Evolutionary conservation across 805 yeast species (phyloP).

Genomic region (Monosporozyma solicola): DNA sequence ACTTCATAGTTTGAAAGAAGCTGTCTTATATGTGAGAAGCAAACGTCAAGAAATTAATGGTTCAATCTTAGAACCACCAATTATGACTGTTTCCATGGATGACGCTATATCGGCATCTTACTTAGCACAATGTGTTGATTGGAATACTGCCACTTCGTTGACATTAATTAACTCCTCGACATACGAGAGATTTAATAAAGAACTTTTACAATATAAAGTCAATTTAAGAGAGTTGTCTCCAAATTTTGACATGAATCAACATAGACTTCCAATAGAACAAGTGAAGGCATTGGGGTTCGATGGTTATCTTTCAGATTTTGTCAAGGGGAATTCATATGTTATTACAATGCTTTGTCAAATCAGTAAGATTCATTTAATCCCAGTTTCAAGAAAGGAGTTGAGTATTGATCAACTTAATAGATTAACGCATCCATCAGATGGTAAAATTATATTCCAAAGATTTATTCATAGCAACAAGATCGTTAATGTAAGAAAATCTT

Average conservation of each 20-base stretch:
- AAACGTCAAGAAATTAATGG: slow-evolving; percentile 33
- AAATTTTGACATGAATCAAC: slow-evolving; percentile 4
- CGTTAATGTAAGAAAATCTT: slow-evolving; percentile 46
- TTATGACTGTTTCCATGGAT: slow-evolving; percentile 49
- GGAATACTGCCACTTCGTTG: slow-evolving; percentile 48
- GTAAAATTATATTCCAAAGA: slow-evolving; percentile 39
- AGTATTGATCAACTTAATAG: slow-evolving; percentile 32
- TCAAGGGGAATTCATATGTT: slow-evolving; percentile 67
- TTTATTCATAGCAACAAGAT: slow-evolving; percentile 52
- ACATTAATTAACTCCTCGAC: slow-evolving; percentile 48
- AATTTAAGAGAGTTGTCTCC: slow-evolving; percentile 45
- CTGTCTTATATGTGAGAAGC: slow-evolving; percentile 28
- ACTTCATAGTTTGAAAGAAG: slow-evolving; percentile 27
- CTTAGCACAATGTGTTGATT: slow-evolving; percentile 49
- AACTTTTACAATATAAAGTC: slow-evolving; percentile 39
- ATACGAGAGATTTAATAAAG: slow-evolving; percentile 38
- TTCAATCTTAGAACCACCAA: slow-evolving; percentile 64
- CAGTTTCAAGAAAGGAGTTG: slow-evolving; percentile 47
- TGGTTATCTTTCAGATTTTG: slow-evolving; percentile 62
- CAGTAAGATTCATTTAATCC: slow-evolving; percentile 45
- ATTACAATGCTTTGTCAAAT: slow-evolving; percentile 59
- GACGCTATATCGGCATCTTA: slow-evolving; percentile 43
- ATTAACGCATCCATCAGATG: slow-evolving; percentile 29
- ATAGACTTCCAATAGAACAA: slow-evolving; percentile 23
- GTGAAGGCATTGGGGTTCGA: slow-evolving; percentile 59